phyloP scores from a whole-genome alignment of 2,329 filamentous ascomycete species.

The Mycocentrospora acerina region DNA sequence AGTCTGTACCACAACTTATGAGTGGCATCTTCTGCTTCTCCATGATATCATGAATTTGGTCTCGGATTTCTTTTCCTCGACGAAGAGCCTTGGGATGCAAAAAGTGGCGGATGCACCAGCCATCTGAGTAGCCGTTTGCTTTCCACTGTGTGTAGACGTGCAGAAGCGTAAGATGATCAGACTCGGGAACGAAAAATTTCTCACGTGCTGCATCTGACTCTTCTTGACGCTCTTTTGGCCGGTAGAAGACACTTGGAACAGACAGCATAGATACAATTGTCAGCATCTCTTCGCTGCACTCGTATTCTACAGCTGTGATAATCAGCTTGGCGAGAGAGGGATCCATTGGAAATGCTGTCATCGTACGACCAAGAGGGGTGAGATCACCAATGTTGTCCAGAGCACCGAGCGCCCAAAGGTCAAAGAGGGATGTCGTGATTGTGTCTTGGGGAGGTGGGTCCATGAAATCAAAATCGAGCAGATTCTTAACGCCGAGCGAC shows the following conservation, averaged over 20 bases:
- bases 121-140: constrained; percentile 82
- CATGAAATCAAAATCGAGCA: constrained; percentile 98
- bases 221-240: constrained; percentile 93
- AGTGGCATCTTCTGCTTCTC: constrained; percentile 87
- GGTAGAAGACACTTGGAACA: constrained; percentile 94
- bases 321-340: constrained; percentile 92
- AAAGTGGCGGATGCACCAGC: constrained; percentile 92
- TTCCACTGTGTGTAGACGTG: constrained; percentile 97
- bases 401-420: constrained; percentile 93
- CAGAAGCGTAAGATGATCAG: constrained; percentile 91
- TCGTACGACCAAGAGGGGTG: constrained; percentile 81
- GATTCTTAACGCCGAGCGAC: constrained; percentile 87
- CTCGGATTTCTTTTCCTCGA: constrained; percentile 88
- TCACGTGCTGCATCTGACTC: constrained; percentile 94
- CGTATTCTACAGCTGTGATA: constrained; percentile 86
- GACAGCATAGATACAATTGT: constrained; percentile 98
- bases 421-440: constrained; percentile 94
- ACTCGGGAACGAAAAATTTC: constrained; percentile 98
- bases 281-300: constrained; percentile 95
- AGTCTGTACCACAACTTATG: constrained; percentile 89
- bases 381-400: constrained; percentile 92
- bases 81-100: constrained; percentile 92
- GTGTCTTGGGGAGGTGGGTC: constrained; percentile 97
- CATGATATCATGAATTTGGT: constrained; percentile 94
- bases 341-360: constrained; percentile 99